phyloP scores from a whole-genome alignment of 225 moss, liverwort and hornwort species.

The Climacium dendroides region DNA sequence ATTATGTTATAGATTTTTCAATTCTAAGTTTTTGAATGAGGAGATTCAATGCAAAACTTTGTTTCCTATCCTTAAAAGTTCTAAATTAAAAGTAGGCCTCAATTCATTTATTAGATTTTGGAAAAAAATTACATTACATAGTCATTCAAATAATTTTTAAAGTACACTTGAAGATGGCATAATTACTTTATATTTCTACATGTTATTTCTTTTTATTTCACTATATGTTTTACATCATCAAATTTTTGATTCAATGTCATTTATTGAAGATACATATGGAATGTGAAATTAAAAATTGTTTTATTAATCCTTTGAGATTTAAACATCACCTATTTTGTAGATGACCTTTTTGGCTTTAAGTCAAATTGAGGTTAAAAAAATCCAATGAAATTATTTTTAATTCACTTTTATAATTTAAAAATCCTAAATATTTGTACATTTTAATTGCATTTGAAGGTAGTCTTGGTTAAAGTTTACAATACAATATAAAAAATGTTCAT shows the following conservation, averaged over 20 bases:
- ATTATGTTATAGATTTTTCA: background rate
- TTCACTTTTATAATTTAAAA: too few species aligned
- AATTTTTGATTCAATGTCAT: background rate
- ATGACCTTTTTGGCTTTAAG: background rate
- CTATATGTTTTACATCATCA: background rate
- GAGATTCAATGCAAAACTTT: background rate
- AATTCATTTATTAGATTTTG: fast-evolving
- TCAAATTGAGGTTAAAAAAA: background rate
- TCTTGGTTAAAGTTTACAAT: fast-evolving
- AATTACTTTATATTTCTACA: background rate
- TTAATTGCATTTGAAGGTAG: background rate
- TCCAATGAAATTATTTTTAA: fast-evolving
- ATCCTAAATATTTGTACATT: background rate
- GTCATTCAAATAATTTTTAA: background rate
- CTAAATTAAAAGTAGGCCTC: fast-evolving
- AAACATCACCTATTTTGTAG: background rate
- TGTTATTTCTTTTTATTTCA: background rate
- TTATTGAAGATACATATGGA: background rate
- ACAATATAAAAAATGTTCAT: too few species aligned
- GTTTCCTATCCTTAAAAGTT: background rate
- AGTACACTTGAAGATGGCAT: background rate
- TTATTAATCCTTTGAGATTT: background rate
- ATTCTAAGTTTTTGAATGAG: background rate
- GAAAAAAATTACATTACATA: background rate
- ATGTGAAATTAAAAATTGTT: background rate